phyloP scores from a whole-genome alignment of 306 rosid genomes.

The Cucumis cinereus region DNA sequence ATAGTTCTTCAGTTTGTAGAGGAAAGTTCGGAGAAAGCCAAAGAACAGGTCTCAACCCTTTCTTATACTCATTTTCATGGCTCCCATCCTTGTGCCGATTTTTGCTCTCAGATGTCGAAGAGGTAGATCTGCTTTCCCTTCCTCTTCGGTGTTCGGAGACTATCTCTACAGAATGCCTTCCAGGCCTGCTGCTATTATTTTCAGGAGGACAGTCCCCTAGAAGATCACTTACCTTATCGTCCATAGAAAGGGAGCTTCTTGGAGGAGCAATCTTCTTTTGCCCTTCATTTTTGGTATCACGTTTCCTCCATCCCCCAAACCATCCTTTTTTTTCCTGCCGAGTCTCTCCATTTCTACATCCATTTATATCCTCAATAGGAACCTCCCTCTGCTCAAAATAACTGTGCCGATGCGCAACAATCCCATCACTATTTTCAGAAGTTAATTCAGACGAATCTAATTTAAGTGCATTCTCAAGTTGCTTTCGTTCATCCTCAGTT shows the following conservation, averaged over 20 bases:
- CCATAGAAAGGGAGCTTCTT: constrained; percentile 70
- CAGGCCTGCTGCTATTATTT: constrained; percentile 56
- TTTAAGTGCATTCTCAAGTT: constrained; percentile 78
- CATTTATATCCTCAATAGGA: constrained; percentile 49
- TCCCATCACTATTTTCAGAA: constrained; percentile 49
- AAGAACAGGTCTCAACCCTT: constrained; percentile 88
- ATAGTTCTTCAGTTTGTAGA: constrained; percentile 63
- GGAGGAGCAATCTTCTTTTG: constrained; percentile 58
- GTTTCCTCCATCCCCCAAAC: constrained; percentile 96
- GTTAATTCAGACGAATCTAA: constrained; percentile 49
- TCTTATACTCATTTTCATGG: constrained; percentile 88
- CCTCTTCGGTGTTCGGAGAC: constrained; percentile 51
- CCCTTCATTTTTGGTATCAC: constrained; percentile 46
- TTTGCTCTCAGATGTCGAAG: constrained; percentile 40
- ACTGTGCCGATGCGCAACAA: constrained; percentile 55
- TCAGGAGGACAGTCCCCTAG: constrained; percentile 59
- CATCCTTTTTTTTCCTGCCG: constrained; percentile 89
- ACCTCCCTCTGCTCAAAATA: constrained; percentile 54
- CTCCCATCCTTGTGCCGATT: constrained; percentile 56
- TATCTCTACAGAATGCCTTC: constrained; percentile 75
- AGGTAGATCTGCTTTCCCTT: constrained; percentile 39
- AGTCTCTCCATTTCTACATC: constrained; percentile 44
- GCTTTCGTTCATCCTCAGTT: constrained; percentile 87
- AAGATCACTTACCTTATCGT: constrained; percentile 83
- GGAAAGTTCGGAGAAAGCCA: constrained; percentile 97